A percentile compares a stretch with the other conserved stretches of the same genome.
phyloP scores from a whole-genome alignment of 768 basidiomycete genomes.

The Nidularia pulvinata region DNA sequence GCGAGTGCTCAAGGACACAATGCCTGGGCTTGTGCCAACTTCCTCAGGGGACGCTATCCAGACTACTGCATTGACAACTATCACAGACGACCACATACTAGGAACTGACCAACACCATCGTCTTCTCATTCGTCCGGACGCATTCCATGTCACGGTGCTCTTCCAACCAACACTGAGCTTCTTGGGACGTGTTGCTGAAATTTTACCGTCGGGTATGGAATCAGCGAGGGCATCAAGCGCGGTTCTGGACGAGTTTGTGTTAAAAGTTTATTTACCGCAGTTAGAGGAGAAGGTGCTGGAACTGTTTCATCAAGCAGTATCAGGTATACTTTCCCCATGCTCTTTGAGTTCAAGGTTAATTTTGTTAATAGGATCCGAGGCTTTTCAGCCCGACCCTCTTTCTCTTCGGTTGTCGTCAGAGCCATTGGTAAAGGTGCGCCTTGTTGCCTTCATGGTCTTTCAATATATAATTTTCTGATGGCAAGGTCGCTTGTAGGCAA shows the following conservation, averaged over 20 bases:
- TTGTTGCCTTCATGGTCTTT: not conserved
- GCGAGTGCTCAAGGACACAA: conserved; percentile 82
- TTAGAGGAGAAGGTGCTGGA: conserved; percentile 91
- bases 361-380: conserved; percentile 62
- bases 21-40: conserved; percentile 89
- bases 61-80: conserved; percentile 48
- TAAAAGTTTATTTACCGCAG: conserved; percentile 92
- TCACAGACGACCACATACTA: conserved; percentile 73
- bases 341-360: not conserved
- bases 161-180: conserved; percentile 93
- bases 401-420: conserved; percentile 64
- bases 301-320: conserved; percentile 85
- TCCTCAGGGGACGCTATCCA: conserved; percentile 64
- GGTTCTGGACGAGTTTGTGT: conserved; percentile 90
- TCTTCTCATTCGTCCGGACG: conserved; percentile 84
- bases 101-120: conserved; percentile 81
- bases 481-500: conserved; percentile 47
- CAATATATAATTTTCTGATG: not conserved
- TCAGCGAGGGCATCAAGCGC: conserved; percentile 63
- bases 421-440: conserved; percentile 77
- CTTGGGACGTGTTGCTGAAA: conserved; percentile 67
- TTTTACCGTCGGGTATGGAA: conserved; percentile 75
- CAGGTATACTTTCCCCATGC: conserved; percentile 38
- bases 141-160: conserved; percentile 93
- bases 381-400: conserved; percentile 81